Percentiles rank a stretch among this genome's conserved stretches.
phyloP scores from a whole-genome alignment of 2,329 filamentous ascomycete species.

The Clonostachys sp. region DNA sequence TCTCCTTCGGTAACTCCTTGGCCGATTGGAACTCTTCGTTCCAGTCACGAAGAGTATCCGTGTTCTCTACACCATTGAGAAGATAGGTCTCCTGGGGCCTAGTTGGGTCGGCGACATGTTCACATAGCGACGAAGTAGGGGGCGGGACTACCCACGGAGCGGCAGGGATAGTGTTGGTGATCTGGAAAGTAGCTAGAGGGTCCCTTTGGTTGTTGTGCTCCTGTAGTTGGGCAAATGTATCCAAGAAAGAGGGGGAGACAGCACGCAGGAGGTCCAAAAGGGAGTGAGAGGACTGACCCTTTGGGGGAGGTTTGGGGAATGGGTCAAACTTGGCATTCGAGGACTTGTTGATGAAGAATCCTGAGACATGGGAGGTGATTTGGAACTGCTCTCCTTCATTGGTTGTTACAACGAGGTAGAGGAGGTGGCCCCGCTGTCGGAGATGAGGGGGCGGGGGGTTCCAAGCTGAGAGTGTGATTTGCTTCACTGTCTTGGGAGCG shows the following conservation, averaged over 20 bases:
- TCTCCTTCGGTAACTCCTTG: slow-evolving; percentile 87
- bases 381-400: slow-evolving; percentile 94
- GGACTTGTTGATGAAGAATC: slow-evolving; percentile 96
- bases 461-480: slow-evolving; percentile 85
- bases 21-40: slow-evolving; percentile 99
- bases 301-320: slow-evolving; percentile 71
- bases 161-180: slow-evolving; percentile 89
- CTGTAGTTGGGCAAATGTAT: slow-evolving; percentile 72
- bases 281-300: slow-evolving; percentile 77
- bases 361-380: slow-evolving; percentile 88
- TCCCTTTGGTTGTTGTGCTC: slow-evolving; percentile 83
- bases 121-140: slow-evolving; percentile 55
- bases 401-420: slow-evolving; percentile 85
- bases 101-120: slow-evolving; percentile 79
- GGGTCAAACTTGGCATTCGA: slow-evolving; percentile 95
- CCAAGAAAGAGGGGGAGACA: slow-evolving; percentile 78
- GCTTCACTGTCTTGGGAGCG: slow-evolving; percentile 86
- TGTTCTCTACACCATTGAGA: slow-evolving; percentile 85
- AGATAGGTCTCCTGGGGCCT: slow-evolving; percentile 91
- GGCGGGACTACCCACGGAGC: slow-evolving; percentile 87
- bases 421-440: slow-evolving; percentile 83
- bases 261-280: slow-evolving; percentile 73
- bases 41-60: slow-evolving; percentile 94
- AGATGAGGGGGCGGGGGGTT: slow-evolving; percentile 93
- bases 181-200: slow-evolving; percentile 87